These are phyloP conservation scores for Fusarium oxysporum DNA, from an alignment of 2,329 filamentous ascomycete genomes.

Conservation along the genomic window DNA sequence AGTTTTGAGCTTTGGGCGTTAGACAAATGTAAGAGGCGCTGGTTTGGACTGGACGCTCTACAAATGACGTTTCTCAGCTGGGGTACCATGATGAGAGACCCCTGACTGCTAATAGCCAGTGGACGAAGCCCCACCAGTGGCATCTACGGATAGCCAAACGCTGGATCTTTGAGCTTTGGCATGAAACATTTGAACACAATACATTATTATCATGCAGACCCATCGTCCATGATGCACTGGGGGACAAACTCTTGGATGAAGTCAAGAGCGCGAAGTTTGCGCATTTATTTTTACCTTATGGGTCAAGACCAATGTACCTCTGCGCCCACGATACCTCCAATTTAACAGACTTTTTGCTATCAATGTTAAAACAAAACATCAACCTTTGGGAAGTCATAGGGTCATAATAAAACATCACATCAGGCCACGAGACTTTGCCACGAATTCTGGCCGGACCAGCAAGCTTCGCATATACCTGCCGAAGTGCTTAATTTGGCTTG, in stretches of 20 bases:
- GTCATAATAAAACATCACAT: background rate
- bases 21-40: conserved; percentile 31
- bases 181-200: background rate
- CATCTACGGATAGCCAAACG: background rate
- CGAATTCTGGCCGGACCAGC: background rate
- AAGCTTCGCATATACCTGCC: background rate
- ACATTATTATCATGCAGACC: background rate
- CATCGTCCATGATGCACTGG: background rate
- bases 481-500: background rate
- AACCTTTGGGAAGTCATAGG: background rate
- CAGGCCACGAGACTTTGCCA: background rate
- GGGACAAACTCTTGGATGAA: background rate
- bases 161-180: background rate
- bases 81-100: conserved; percentile 21
- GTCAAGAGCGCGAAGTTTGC: background rate
- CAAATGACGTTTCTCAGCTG: conserved; percentile 42
- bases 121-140: conserved; percentile 11
- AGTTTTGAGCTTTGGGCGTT: conserved; percentile 37
- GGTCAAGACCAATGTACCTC: background rate
- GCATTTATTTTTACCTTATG: background rate
- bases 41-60: conserved; percentile 20
- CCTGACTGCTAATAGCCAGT: conserved; percentile 19
- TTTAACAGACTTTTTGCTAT: background rate
- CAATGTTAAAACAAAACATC: background rate
- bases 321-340: background rate